These are phyloP conservation scores for Papiliotrema laurentii DNA, from an alignment of 1,284 basidiomycete genomes.

Conservation along the genomic window DNA sequence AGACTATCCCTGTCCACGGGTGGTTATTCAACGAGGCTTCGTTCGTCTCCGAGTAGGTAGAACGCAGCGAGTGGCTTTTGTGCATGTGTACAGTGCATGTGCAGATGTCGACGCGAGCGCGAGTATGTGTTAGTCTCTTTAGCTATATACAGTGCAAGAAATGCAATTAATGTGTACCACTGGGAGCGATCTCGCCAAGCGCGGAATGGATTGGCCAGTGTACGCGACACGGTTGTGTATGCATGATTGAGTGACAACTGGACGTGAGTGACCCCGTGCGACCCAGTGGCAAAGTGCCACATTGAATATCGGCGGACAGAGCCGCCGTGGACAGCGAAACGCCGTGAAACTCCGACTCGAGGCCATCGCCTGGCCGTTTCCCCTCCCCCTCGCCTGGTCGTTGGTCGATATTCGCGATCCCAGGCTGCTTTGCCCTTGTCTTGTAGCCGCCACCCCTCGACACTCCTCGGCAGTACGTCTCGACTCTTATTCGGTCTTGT, in stretches of 20 bases:
- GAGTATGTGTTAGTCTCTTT: no score
- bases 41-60: constrained; percentile 66
- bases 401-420: not conserved
- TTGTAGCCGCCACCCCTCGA: not conserved
- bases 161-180: no score
- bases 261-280: no score
- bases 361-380: not conserved
- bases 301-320: not conserved
- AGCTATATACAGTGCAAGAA: no score
- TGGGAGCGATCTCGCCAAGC: no score
- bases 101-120: no score
- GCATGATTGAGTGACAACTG: no score
- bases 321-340: not conserved
- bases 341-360: not conserved
- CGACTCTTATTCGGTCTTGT: not conserved
- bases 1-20: constrained; percentile 58
- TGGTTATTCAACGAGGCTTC: constrained; percentile 80
- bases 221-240: no score
- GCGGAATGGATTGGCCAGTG: no score
- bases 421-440: not conserved
- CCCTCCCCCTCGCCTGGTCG: not conserved
- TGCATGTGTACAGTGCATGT: no score
- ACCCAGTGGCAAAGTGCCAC: constrained; percentile 2
- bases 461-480: constrained; percentile 2
- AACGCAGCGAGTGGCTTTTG: no score